These are phyloP conservation scores for Protomyces inouyei DNA, from an alignment of 1,139 yeast species.

Conservation along the genomic window DNA sequence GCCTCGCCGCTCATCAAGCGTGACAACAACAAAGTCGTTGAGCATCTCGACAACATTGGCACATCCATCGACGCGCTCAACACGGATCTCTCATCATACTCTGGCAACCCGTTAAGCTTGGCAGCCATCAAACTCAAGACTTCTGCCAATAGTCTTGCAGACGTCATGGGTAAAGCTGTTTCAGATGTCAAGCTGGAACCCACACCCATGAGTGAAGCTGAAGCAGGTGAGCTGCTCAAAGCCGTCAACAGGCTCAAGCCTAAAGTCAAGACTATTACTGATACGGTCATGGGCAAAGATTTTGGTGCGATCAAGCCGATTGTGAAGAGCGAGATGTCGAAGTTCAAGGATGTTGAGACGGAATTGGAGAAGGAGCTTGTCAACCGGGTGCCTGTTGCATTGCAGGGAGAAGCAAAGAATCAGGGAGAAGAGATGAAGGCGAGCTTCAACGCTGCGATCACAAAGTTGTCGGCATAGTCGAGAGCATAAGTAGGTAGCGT, in stretches of 20 bases:
- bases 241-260: slow-evolving; percentile 16
- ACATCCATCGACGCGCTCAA: neutral
- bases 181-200: slow-evolving; percentile 12
- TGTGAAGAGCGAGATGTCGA: slow-evolving; percentile 8
- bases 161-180: slow-evolving; percentile 1
- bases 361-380: neutral
- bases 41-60: neutral
- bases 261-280: slow-evolving; percentile 8
- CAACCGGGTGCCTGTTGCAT: neutral
- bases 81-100: neutral
- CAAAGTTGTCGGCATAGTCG: neutral
- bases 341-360: neutral
- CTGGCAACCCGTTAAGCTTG: neutral
- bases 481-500: no score
- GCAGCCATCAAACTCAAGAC: neutral
- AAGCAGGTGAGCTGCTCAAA: slow-evolving; percentile 2
- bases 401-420: neutral
- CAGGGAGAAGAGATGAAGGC: neutral
- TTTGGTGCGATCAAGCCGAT: slow-evolving; percentile 11
- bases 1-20: neutral
- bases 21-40: neutral
- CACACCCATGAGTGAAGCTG: slow-evolving; percentile 13
- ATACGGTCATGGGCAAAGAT: neutral
- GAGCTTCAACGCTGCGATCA: neutral
- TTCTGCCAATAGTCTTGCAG: neutral